Conservation (phyloP, 2,329 filamentous ascomycete species). For the Penicillium sclerotiorum region DNA sequence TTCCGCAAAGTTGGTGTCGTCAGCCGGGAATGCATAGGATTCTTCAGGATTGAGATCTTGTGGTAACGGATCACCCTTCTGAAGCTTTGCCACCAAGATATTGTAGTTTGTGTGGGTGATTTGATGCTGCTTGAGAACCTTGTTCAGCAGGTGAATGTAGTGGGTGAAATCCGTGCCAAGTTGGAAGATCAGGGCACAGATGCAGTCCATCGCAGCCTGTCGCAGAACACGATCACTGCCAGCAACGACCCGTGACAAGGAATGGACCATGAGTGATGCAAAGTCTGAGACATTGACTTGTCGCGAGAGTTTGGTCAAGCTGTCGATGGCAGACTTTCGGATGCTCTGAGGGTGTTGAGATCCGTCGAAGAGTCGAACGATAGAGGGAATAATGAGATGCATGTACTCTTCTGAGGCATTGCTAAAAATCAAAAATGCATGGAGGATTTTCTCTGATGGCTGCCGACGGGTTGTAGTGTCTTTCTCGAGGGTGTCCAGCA, state of each 20-base stretch:
- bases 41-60: conserved; percentile 90
- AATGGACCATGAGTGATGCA: conserved; percentile 94
- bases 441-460: conserved; percentile 86
- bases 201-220: conserved; percentile 83
- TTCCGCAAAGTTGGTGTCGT: conserved; percentile 81
- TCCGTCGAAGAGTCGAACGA: conserved; percentile 92
- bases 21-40: conserved; percentile 73
- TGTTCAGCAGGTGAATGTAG: conserved; percentile 91
- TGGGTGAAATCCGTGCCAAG: conserved; percentile 93
- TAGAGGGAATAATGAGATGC: conserved; percentile 95
- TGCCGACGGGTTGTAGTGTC: conserved; percentile 75
- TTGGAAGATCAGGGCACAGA: conserved; percentile 94
- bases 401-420: conserved; percentile 97
- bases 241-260: conserved; percentile 78
- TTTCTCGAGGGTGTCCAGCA: conserved; percentile 91
- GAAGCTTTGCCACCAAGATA: conserved; percentile 85
- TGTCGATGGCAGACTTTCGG: conserved; percentile 88
- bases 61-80: conserved; percentile 92
- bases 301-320: conserved; percentile 87
- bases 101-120: conserved; percentile 92
- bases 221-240: conserved; percentile 73
- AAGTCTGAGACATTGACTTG: conserved; percentile 98
- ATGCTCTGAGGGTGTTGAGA: conserved; percentile 77
- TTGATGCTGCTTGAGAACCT: conserved; percentile 75
- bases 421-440: conserved; percentile 94